phyloP scores from a whole-genome alignment of 495 filamentous ascomycete species.

The Umbilicaria muhlenbergii region DNA sequence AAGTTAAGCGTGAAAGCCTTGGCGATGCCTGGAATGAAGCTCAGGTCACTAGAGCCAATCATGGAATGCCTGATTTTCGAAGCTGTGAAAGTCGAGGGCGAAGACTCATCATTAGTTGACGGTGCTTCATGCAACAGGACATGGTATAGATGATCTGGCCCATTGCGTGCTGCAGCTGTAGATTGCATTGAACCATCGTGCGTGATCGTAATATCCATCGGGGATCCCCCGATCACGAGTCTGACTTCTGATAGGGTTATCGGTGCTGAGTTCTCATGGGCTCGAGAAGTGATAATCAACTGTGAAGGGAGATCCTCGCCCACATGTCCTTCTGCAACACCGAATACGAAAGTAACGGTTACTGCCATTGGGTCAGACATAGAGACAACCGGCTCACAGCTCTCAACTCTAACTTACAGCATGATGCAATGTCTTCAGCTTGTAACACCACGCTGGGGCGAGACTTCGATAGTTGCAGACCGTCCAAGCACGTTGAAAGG shows the following conservation, averaged over 20 bases:
- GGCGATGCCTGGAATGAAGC: conserved; percentile 48
- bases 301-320: conserved; percentile 65
- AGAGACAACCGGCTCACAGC: background rate
- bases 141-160: background rate
- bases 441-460: conserved; percentile 51
- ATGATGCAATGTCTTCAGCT: conserved; percentile 53
- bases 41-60: conserved; percentile 46
- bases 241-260: conserved; percentile 48
- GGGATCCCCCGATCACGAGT: conserved; percentile 51
- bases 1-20: conserved; percentile 57
- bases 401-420: conserved; percentile 31
- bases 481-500: conserved; percentile 51
- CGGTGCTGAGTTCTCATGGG: conserved; percentile 44
- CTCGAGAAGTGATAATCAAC: conserved; percentile 52
- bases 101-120: background rate
- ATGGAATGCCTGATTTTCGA: conserved; percentile 16
- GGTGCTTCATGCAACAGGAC: conserved; percentile 3
- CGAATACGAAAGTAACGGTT: conserved; percentile 57
- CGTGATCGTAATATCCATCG: conserved; percentile 39
- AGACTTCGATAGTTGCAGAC: conserved; percentile 27
- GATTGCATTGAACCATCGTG: conserved; percentile 18
- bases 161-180: conserved; percentile 6
- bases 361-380: conserved; percentile 25
- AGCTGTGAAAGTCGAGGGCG: background rate
- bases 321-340: conserved; percentile 60